Evolutionary conservation across 371 early-diverging fungal genomes (phyloP).

Genomic region (Apophysomyces ossiformis): DNA sequence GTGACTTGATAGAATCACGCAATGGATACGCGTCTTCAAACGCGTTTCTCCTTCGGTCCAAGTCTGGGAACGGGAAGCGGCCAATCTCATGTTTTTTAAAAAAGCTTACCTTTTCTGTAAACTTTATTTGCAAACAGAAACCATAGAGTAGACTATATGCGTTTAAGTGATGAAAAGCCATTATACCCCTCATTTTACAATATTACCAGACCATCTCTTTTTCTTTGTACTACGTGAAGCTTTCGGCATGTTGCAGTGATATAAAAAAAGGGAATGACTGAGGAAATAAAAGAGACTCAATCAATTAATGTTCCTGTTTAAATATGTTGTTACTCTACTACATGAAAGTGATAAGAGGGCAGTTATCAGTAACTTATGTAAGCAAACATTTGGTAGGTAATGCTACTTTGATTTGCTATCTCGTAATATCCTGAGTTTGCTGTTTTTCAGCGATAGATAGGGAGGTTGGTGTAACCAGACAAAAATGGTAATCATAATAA

Average conservation of each 20-base stretch:
- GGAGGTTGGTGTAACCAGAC: too few relatives aligned
- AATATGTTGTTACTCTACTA: too few relatives aligned
- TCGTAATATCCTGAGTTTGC: too few relatives aligned
- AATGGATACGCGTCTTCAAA: background rate
- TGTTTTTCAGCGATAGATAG: too few relatives aligned
- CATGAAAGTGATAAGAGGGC: too few relatives aligned
- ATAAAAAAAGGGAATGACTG: too few relatives aligned
- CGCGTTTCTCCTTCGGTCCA: background rate
- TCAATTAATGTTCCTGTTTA: too few relatives aligned
- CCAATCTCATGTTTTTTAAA: background rate
- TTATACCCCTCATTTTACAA: background rate
- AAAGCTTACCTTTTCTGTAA: background rate
- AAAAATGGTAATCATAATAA: too few relatives aligned
- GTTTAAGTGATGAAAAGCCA: background rate
- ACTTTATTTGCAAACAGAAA: background rate
- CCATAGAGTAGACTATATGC: background rate
- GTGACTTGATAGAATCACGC: background rate
- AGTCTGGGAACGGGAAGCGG: background rate
- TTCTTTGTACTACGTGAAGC: background rate
- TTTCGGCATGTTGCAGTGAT: background rate
- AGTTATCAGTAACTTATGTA: too few relatives aligned
- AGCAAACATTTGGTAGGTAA: too few relatives aligned
- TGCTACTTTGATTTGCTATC: too few relatives aligned
- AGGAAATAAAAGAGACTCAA: too few relatives aligned
- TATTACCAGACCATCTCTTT: background rate